Evolutionary conservation across 202 grass and related monocot species (phyloP), one percentile per base, ranked within the genome.

Genomic region (Zoysia matrella): DNA sequence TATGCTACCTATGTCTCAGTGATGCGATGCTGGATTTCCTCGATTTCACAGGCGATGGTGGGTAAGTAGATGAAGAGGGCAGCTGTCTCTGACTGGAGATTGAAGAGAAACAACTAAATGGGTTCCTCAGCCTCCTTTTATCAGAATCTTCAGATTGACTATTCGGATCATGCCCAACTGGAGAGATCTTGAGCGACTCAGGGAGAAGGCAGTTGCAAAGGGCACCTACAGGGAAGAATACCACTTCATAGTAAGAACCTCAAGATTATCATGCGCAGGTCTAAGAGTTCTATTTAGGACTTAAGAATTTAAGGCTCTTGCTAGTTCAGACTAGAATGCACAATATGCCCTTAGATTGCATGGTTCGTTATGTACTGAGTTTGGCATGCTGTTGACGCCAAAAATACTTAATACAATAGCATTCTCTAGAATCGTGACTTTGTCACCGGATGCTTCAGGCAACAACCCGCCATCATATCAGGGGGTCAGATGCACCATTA

Each of bases 161-260:
- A 54, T 90, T 92, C 3, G 91, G 89, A 65, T 99, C 91, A 85
- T 94, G 87, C 13, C 91, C 81, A 2, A 94, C 88, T 16, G 93
- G 85, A 77, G 91, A 90, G 71, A 96, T 99, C 83, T 96, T 99
- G 4, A 99, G 92, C 15, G 96, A 86, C 36, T 91, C 91, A 0
- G 96, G 96, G 3, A 96, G 93, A 63, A 99, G 77, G 72, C 89
- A 96, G 74, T 99, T 99, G 89, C 96, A 99, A n/a, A 22, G 22
- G 22, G 22, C 22, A 22, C 22, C 22, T 22, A 22, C 22, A 22
- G 22, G 22, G 22, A 22, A 99, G n/a, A 22, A 76, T 47, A 67
- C 11, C 36, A 13, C 50, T 12, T 68, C 18, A 62, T 77, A 52
- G 50, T 6, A 73, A 72, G 58, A 65, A 67, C 36, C 15, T 52